Evolutionary conservation across 1,284 basidiomycete genomes (phyloP), one percentile per base, ranked within the genome.

Genomic region (Lentinus polychrous): DNA sequence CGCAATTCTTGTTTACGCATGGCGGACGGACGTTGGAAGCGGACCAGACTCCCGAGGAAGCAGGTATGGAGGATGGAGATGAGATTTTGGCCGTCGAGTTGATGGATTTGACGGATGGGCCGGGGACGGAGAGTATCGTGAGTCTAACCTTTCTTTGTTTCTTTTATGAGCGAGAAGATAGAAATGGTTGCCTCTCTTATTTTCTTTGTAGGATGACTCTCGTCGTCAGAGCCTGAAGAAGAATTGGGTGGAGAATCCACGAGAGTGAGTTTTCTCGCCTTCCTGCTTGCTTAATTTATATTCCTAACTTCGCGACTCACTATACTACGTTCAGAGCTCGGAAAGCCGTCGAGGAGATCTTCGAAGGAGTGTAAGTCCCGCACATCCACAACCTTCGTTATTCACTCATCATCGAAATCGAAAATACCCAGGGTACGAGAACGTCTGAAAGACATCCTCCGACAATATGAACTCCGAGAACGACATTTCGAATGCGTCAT

Each of bases 401-500:
- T 36, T 11, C 35, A 12, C 17, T 14, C 8, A 20, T 45, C 49
- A 32, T 34, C 45, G 22, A 35, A 43, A 47, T 43, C 18, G 35
- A 48, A 46, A 40, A 7, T 11, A 18, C 12, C 23, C 56, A 90
- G 87, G 50, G 80, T 87, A 36, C 83, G 85, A 39, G 86, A 88
- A 65, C 81, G 88, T 40, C 70, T 91, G 63, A 91, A 90, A 61
- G 84, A 89, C 55, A 76, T 91, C 38, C 76, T 91, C 42, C 78
- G 81, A 31, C 88, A 91, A 60, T 91, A 91, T 58, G 84, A 91
- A 60, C 78, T 90, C 48, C 82, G 88, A 52, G 88, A 91, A 67
- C 81, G 80, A 60, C 88, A 91, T 71, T 91, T 91, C 56, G 89
- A 91, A 66, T 89, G 86, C 56, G 84, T 91, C 17, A 83, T 91